A percentile compares a stretch with the other conserved stretches of the same genome.
Evolutionary conservation across 805 yeast species (phyloP).

Genomic region (Starmerella stellata): DNA sequence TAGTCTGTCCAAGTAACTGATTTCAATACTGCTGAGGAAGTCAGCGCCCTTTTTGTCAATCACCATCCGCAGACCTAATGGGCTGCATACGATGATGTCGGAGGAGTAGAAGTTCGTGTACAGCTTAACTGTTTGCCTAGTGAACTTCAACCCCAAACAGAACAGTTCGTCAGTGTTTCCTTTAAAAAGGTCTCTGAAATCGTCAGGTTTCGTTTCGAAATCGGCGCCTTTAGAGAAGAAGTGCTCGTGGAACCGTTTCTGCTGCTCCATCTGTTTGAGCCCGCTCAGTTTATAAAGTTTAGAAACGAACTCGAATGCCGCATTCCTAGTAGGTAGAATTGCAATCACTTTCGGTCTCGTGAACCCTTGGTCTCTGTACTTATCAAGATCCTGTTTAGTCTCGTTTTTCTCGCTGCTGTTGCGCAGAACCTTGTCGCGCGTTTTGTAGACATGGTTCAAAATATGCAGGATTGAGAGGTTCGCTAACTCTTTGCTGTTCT

Average conservation of each 20-base stretch:
- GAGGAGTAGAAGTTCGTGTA: slow-evolving; percentile 70
- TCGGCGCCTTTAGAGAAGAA: slow-evolving; percentile 38
- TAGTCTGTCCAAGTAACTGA: slow-evolving; percentile 62
- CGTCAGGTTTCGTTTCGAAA: slow-evolving; percentile 53
- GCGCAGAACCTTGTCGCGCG: slow-evolving; percentile 68
- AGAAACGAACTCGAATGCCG: slow-evolving; percentile 51
- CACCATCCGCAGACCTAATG: slow-evolving; percentile 69
- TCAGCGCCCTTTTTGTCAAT: slow-evolving; percentile 57
- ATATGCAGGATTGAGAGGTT: slow-evolving; percentile 52
- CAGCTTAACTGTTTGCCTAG: slow-evolving; percentile 69
- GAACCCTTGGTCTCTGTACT: slow-evolving; percentile 81
- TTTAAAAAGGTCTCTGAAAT: slow-evolving; percentile 57
- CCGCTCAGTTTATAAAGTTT: slow-evolving; percentile 45
- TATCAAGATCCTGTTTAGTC: slow-evolving; percentile 24
- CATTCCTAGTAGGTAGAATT: slow-evolving; percentile 65
- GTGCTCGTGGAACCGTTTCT: slow-evolving; percentile 52
- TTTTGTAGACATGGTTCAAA: slow-evolving; percentile 67
- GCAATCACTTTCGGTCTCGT: slow-evolving; percentile 80
- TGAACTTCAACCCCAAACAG: slow-evolving; percentile 75
- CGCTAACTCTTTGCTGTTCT: slow-evolving; percentile 37
- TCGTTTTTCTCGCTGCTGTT: slow-evolving; percentile 41
- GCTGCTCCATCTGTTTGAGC: slow-evolving; percentile 61
- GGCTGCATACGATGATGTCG: slow-evolving; percentile 79
- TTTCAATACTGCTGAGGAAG: slow-evolving; percentile 75
- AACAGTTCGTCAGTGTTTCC: slow-evolving; percentile 89